Evolutionary conservation across 2,329 filamentous ascomycete species (phyloP).

Genomic region (Cladophialophora immunda): DNA sequence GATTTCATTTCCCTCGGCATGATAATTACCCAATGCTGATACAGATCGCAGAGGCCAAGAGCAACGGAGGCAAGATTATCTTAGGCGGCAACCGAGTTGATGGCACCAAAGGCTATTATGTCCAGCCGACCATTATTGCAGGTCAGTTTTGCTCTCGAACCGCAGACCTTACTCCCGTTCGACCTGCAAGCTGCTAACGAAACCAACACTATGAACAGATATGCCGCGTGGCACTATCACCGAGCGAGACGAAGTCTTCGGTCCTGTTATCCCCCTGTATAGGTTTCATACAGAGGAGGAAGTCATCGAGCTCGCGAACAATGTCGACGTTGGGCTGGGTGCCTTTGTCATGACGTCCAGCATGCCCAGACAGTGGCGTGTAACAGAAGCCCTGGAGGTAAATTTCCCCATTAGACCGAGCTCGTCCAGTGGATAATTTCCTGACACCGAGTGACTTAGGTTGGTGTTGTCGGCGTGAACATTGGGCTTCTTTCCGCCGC

Average conservation of each 20-base stretch:
- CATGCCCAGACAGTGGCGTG: conserved; percentile 64
- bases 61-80: conserved; percentile 41
- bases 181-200: background rate
- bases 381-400: conserved; percentile 76
- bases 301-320: conserved; percentile 65
- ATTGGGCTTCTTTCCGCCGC: conserved; percentile 66
- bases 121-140: conserved; percentile 37
- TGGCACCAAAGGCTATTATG: conserved; percentile 49
- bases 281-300: conserved; percentile 65
- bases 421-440: background rate
- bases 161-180: background rate
- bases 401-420: conserved; percentile 63
- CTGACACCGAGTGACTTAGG: conserved; percentile 53
- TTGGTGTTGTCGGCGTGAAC: conserved; percentile 76
- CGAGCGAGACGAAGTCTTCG: conserved; percentile 68
- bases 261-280: conserved; percentile 47
- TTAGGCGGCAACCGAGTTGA: conserved; percentile 36
- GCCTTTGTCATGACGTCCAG: conserved; percentile 63
- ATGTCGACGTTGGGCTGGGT: conserved; percentile 61
- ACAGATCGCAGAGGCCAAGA: conserved; percentile 36
- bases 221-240: conserved; percentile 38
- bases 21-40: background rate
- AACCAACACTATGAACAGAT: background rate
- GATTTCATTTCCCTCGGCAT: background rate
- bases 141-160: background rate